These are phyloP conservation scores for Hemisphaericaspora xylanilytica DNA, from an alignment of 1,139 yeast species.

Conservation along the genomic window DNA sequence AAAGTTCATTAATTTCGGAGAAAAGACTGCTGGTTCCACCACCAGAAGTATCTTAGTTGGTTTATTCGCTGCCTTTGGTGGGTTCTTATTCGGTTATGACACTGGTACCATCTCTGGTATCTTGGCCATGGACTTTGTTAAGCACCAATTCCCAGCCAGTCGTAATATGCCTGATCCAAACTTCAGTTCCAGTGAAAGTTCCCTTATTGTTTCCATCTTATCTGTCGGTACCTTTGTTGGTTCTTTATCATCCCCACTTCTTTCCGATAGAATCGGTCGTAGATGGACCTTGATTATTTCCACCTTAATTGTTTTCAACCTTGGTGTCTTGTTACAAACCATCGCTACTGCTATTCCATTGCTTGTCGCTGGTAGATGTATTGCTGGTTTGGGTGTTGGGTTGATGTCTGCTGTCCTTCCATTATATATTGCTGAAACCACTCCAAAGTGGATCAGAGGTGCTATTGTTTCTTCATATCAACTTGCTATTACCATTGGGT, in stretches of 20 bases:
- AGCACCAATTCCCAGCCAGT: conserved; percentile 40
- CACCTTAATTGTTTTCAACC: conserved; percentile 52
- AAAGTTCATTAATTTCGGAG: conserved; percentile 37
- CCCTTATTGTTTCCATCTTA: conserved; percentile 64
- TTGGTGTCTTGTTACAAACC: conserved; percentile 63
- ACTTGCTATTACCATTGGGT: conserved; percentile 61
- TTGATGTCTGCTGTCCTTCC: conserved; percentile 62
- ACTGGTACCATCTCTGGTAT: conserved; percentile 81
- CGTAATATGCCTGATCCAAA: conserved; percentile 4
- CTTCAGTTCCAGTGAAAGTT: conserved; percentile 54
- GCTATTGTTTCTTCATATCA: conserved; percentile 64
- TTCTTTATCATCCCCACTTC: conserved; percentile 53
- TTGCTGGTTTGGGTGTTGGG: conserved; percentile 68
- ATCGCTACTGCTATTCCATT: conserved; percentile 44
- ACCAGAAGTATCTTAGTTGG: conserved; percentile 47
- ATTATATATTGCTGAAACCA: conserved; percentile 62
- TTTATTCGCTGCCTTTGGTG: conserved; percentile 60
- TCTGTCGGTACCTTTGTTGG: conserved; percentile 75
- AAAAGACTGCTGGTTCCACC: conserved; percentile 50
- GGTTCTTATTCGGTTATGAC: conserved; percentile 71
- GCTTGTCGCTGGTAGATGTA: conserved; percentile 54
- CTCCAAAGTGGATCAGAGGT: conserved; percentile 72
- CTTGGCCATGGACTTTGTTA: conserved; percentile 66
- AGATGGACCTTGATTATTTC: conserved; percentile 51
- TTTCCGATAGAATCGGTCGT: conserved; percentile 61